Percentiles rank a stretch among this genome's conserved stretches.
phyloP scores from a whole-genome alignment of 164 flowering plant species.

The Macadamia tetraphylla region DNA sequence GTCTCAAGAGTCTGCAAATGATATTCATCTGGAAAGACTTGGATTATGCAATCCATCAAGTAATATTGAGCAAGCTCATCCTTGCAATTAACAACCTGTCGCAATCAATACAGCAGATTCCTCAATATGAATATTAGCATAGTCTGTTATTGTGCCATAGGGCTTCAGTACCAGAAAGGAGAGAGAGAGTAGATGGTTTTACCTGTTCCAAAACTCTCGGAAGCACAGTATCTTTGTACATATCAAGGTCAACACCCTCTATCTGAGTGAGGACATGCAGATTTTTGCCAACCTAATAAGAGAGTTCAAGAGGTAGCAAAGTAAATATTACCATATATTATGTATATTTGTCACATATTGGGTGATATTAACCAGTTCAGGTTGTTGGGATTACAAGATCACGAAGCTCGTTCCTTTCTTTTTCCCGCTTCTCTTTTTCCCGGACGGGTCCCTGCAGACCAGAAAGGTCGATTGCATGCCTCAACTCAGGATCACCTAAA shows the following conservation, averaged over 20 bases:
- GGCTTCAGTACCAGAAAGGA: not conserved
- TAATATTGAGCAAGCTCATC: constrained; percentile 95
- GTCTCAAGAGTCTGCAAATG: constrained; percentile 97
- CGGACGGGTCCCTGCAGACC: constrained; percentile 98
- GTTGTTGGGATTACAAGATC: constrained; percentile 76
- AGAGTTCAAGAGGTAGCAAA: constrained; percentile 14
- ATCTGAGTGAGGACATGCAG: constrained; percentile 94
- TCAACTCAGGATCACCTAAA: constrained; percentile 90
- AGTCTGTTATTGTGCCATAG: not conserved
- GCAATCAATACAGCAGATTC: constrained; percentile 11
- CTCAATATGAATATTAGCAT: constrained; percentile 3
- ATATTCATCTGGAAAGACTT: constrained; percentile 98
- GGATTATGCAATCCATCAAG: constrained; percentile 98
- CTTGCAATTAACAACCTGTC: constrained; percentile 92
- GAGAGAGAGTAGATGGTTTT: not conserved
- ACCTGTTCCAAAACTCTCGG: constrained; percentile 98
- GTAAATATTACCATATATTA: constrained; percentile 1
- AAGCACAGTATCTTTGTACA: constrained; percentile 90
- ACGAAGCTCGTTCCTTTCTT: constrained; percentile 96
- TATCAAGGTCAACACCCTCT: constrained; percentile 95
- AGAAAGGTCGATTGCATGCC: constrained; percentile 86
- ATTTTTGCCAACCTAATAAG: constrained; percentile 87
- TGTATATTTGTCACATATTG: not conserved
- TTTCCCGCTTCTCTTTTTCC: constrained; percentile 89
- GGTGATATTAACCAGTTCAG: constrained; percentile 21